phyloP scores from a whole-genome alignment of 352 stramenopile genomes.

The Blastocystis sp. region DNA sequence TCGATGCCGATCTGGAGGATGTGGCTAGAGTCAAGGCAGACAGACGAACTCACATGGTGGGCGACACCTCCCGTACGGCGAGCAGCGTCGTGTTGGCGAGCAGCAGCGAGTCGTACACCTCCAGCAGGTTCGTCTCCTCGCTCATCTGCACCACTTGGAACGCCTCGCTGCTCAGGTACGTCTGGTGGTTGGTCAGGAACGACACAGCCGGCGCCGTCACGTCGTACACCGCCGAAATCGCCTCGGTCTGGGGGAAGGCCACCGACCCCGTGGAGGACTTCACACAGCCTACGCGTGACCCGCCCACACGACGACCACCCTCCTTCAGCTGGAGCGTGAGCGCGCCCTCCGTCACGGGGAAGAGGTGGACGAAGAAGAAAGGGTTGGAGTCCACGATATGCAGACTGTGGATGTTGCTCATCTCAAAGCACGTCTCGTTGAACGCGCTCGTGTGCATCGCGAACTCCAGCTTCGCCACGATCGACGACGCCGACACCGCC shows the following conservation, averaged over 20 bases:
- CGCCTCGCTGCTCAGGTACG: neutral
- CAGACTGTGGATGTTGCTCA: constrained; percentile 10
- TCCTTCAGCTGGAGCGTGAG: constrained; percentile 15
- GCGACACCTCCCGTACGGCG: neutral
- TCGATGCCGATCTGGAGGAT: neutral
- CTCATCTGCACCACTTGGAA: constrained; percentile 10
- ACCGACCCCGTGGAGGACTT: neutral
- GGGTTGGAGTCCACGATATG: constrained; percentile 31
- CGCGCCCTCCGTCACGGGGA: neutral
- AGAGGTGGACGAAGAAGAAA: constrained; percentile 21
- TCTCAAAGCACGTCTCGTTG: constrained; percentile 38
- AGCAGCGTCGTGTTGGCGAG: neutral
- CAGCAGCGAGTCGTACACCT: neutral
- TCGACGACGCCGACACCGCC: neutral
- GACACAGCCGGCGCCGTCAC: neutral
- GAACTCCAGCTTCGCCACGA: neutral
- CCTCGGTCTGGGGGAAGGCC: neutral
- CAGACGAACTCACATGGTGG: neutral
- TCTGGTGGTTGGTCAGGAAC: neutral
- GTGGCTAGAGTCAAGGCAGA: neutral
- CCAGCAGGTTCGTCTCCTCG: constrained; percentile 14
- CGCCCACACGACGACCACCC: neutral
- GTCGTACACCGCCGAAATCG: neutral
- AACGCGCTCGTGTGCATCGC: neutral
- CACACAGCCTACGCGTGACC: constrained; percentile 31